phyloP scores from a whole-genome alignment of 441 rosid genomes.

The Adansonia madagascariensis region DNA sequence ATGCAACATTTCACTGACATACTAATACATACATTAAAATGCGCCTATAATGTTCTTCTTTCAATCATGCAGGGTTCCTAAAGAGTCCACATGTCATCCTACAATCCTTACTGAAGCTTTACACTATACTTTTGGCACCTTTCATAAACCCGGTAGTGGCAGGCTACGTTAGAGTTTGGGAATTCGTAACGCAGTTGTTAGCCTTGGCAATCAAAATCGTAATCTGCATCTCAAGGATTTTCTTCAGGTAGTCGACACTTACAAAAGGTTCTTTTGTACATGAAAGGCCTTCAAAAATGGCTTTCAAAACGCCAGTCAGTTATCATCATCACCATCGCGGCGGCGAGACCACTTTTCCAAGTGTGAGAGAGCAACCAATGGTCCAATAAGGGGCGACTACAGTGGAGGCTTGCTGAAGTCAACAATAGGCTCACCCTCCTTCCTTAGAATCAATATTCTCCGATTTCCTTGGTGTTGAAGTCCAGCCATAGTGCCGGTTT shows the following conservation, averaged over 20 bases:
- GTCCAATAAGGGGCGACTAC: no score
- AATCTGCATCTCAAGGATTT: constrained; percentile 41
- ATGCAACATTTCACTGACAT: constrained; percentile 27
- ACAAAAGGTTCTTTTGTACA: no score
- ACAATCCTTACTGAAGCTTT: constrained; percentile 41
- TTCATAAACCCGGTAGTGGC: constrained; percentile 47
- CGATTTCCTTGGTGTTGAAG: no score
- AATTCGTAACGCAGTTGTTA: constrained; percentile 38
- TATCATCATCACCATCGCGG: no score
- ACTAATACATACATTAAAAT: neutral
- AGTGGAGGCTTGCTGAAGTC: no score
- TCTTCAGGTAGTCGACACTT: constrained; percentile 38
- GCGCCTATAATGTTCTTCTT: neutral
- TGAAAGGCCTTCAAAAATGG: no score
- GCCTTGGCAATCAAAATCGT: constrained; percentile 42
- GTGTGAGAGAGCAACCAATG: no score
- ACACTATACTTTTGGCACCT: constrained; percentile 50
- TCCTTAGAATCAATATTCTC: no score
- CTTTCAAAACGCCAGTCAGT: no score
- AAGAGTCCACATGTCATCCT: constrained; percentile 56
- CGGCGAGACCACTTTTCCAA: no score
- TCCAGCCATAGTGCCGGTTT: no score
- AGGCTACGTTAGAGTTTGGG: constrained; percentile 58
- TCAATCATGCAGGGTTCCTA: constrained; percentile 62
- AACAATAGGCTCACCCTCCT: no score